Evolutionary conservation across 2,329 filamentous ascomycete species (phyloP).

Genomic region (Fusarium mangiferae): DNA sequence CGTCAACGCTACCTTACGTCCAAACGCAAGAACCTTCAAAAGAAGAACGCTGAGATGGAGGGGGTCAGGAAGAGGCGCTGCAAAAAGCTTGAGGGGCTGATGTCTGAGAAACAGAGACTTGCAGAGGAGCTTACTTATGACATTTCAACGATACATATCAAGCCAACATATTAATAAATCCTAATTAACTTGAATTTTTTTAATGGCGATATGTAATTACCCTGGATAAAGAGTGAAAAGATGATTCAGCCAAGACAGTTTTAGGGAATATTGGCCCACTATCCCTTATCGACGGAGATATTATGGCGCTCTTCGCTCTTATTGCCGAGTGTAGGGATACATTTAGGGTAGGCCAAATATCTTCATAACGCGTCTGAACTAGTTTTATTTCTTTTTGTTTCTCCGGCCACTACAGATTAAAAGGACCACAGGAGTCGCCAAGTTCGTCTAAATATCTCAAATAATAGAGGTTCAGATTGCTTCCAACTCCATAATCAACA

Average conservation of each 20-base stretch:
- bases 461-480: accelerated
- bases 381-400: too few relatives aligned
- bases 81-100: not conserved
- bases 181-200: not conserved
- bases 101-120: not conserved
- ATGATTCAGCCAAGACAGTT: too few relatives aligned
- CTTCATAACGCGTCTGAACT: too few relatives aligned
- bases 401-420: too few relatives aligned
- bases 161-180: not conserved
- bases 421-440: not conserved
- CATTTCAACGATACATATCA: not conserved
- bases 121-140: not conserved
- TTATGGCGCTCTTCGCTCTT: not conserved
- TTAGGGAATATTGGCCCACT: accelerated
- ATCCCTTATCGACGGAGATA: not conserved
- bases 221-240: not conserved
- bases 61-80: not conserved
- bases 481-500: too few relatives aligned
- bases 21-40: not conserved
- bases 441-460: not conserved
- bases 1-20: not conserved
- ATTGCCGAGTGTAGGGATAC: not conserved
- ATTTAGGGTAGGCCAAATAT: not conserved
- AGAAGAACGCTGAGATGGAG: not conserved
- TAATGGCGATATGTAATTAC: not conserved